phyloP scores from a whole-genome alignment of 495 filamentous ascomycete genomes.

The Podospora fimiseda region DNA sequence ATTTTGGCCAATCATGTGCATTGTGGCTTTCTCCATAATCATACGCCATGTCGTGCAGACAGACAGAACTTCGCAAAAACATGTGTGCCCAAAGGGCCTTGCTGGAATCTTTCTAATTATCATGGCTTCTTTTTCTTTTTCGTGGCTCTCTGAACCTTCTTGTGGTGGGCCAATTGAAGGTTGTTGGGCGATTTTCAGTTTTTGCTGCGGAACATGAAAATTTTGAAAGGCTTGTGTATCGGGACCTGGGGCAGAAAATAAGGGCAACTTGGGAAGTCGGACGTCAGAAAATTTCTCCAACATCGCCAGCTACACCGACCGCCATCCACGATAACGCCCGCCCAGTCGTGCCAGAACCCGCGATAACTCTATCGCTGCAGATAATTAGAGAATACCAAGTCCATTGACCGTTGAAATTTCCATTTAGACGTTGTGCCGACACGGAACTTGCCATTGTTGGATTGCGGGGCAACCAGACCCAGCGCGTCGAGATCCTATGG shows the following conservation, averaged over 20 bases:
- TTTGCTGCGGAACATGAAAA: neutral
- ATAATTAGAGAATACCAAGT: neutral
- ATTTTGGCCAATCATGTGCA: too few relatives aligned
- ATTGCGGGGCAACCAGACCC: neutral
- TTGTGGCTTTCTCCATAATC: too few relatives aligned
- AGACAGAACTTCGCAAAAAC: too few relatives aligned
- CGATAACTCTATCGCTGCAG: neutral
- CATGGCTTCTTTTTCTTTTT: neutral
- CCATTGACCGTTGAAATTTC: neutral
- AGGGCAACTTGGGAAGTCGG: constrained; percentile 38
- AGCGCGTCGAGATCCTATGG: constrained; percentile 8
- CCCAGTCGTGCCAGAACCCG: neutral
- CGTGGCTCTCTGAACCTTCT: neutral
- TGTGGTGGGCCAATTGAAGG: neutral
- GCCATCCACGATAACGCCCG: constrained; percentile 12
- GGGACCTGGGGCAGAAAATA: constrained; percentile 37
- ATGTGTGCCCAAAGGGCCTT: too few relatives aligned
- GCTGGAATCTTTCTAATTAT: too few relatives aligned
- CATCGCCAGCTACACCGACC: constrained; percentile 10
- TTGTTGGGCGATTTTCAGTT: neutral
- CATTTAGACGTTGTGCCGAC: neutral
- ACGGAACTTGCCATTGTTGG: neutral
- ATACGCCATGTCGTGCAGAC: too few relatives aligned
- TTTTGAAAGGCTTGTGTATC: constrained; percentile 36
- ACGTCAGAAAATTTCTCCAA: constrained; percentile 37